Evolutionary conservation across 2,329 filamentous ascomycete species (phyloP), one percentile per base, ranked within the genome.

Genomic region (Trichoderma hamatum): DNA sequence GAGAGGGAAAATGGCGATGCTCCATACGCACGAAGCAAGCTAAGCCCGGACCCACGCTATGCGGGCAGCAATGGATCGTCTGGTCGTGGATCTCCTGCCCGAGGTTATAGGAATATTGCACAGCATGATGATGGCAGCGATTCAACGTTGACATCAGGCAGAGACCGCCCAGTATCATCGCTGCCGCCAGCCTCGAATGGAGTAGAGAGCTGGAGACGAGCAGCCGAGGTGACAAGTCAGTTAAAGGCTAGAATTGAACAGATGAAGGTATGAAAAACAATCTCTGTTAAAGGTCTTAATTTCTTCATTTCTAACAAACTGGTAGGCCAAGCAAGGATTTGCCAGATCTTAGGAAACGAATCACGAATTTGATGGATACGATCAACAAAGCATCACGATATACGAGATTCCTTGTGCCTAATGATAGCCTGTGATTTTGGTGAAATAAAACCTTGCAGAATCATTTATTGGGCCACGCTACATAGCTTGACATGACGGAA

Each of bases 181-280:
- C 73, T 81, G 14, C 78, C 80, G 5, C 79, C 80, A 26, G 75
- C 80, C 7, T 75, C 75, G 36, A 75, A 75, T 26, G 79, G 78
- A 3, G 79, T 76, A 2, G 96, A 99, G 82, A 98, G 94, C 78
- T 99, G 96, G 96, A 96, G 94, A 83, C 86, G 96, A 74, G 96
- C 96, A 21, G 96, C 96, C 2, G 96, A 99, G 83, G 96, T 99
- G 69, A 99, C 96, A 67, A 97, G 94, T 80, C 96, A 97, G 79
- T 81, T 99, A 76, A 99, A 98, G 84, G 94, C 95, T 64, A 89
- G 96, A 78, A 99, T 99, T 80, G 96, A 98, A 84, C 92, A 96
- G 84, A 99, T 99, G 96, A 99, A 98, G 86, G 88, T 88, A 75
- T 73, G 82, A 24, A 49, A 10, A 52, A 4, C 14, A 21, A 3